Conservation (phyloP, 495 filamentous ascomycete genomes). For the Wilcoxina mikolae region DNA sequence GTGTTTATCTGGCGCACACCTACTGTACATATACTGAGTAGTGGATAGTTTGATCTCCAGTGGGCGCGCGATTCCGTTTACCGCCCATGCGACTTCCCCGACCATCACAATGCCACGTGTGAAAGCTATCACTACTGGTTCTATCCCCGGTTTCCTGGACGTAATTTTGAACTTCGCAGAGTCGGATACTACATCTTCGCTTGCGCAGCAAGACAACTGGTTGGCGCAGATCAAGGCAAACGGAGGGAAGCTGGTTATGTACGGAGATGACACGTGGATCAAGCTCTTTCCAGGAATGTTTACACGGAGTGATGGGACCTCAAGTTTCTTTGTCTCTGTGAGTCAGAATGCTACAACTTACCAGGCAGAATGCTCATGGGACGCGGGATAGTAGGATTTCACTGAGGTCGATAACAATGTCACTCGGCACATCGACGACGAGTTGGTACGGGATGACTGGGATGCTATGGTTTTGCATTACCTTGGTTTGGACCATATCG, state of each 20-base stretch:
- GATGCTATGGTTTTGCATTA: constrained; percentile 89
- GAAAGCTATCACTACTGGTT: constrained; percentile 94
- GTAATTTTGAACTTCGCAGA: constrained; percentile 95
- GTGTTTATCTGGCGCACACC: constrained; percentile 16
- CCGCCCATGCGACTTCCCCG: constrained; percentile 85
- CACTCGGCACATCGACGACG: constrained; percentile 68
- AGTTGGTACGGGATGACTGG: constrained; percentile 70
- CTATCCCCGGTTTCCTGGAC: constrained; percentile 90
- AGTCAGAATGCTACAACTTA: constrained; percentile 31
- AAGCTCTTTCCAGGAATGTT: constrained; percentile 89
- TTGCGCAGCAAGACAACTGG: constrained; percentile 86
- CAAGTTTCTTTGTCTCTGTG: constrained; percentile 96
- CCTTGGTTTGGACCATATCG: constrained; percentile 91
- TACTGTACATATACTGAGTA: constrained; percentile 9
- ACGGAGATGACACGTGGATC: constrained; percentile 96
- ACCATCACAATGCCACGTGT: constrained; percentile 97
- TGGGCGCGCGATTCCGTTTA: constrained; percentile 80
- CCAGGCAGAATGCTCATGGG: neutral
- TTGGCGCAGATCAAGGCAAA: constrained; percentile 75
- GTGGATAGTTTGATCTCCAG: constrained; percentile 57
- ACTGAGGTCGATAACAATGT: constrained; percentile 97
- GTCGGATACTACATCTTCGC: constrained; percentile 71
- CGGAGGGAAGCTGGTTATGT: constrained; percentile 69
- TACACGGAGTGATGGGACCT: constrained; percentile 72
- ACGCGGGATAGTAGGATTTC: constrained; percentile 59